Conservation (phyloP, 2,329 filamentous ascomycete genomes). For the Colletotrichum higginsianum region DNA sequence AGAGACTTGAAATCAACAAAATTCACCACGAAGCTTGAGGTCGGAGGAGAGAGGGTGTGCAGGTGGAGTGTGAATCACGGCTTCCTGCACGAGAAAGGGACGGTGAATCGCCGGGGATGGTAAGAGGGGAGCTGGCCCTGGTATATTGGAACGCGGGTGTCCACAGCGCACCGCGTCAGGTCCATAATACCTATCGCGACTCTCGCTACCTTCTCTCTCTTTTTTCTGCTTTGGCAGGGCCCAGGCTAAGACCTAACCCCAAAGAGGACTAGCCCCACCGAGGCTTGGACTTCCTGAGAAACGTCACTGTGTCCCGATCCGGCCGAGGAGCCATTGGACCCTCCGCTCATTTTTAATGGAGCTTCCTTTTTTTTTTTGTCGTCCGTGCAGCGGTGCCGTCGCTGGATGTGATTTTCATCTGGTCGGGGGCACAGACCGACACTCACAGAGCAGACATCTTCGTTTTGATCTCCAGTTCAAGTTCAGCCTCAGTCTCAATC, state of each 20-base stretch:
- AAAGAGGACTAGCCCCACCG: conserved; percentile 21
- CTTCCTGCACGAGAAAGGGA: conserved; percentile 41
- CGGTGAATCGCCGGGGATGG: conserved; percentile 28
- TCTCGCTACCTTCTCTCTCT: neutral
- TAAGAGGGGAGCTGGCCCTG: conserved; percentile 33
- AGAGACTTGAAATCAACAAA: conserved; percentile 6
- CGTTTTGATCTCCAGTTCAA: conserved; percentile 16
- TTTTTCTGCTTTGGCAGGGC: conserved; percentile 24
- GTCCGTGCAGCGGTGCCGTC: neutral
- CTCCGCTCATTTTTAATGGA: conserved; percentile 22
- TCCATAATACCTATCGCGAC: conserved; percentile 33
- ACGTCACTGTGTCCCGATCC: conserved; percentile 28
- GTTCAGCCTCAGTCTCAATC: neutral
- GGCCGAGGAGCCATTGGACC: conserved; percentile 31
- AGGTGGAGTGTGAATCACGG: conserved; percentile 41
- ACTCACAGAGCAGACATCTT: conserved; percentile 11
- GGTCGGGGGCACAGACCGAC: conserved; percentile 36
- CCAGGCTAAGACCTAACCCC: neutral
- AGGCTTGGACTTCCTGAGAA: conserved; percentile 35
- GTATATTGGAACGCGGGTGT: conserved; percentile 41
- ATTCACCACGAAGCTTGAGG: conserved; percentile 31
- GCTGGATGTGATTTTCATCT: conserved; percentile 38
- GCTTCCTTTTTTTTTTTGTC: neutral
- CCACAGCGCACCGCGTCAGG: conserved; percentile 36
- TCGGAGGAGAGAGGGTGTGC: conserved; percentile 34